Percentiles rank a stretch among this genome's conserved stretches.
These are phyloP conservation scores for Botrytis tulipae DNA, from an alignment of 2,329 filamentous ascomycete genomes.

Conservation along the genomic window DNA sequence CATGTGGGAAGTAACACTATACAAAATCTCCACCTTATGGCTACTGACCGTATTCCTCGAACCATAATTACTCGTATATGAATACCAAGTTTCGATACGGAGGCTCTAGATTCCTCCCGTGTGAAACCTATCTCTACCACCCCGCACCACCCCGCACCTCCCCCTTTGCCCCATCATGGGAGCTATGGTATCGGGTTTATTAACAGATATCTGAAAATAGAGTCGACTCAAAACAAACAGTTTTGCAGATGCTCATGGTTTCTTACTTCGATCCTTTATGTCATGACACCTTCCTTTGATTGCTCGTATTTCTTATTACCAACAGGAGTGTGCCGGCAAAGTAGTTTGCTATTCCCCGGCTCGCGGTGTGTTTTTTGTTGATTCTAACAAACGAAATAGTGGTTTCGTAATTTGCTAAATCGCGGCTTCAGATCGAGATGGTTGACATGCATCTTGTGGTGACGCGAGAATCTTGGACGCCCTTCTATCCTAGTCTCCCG, in stretches of 20 bases:
- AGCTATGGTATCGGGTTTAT: neutral
- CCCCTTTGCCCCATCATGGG: neutral
- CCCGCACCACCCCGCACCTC: neutral
- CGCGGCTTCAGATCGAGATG: neutral
- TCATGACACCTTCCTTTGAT: neutral
- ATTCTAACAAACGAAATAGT: neutral
- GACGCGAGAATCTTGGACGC: neutral
- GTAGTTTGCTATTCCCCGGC: neutral
- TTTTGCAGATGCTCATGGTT: neutral
- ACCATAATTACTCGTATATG: neutral
- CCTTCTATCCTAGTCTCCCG: neutral
- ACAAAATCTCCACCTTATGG: neutral
- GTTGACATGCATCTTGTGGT: conserved; percentile 12
- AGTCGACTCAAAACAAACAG: neutral
- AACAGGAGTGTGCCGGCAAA: neutral
- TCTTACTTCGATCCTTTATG: neutral
- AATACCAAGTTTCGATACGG: neutral
- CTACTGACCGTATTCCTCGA: neutral
- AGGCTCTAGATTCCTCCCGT: neutral
- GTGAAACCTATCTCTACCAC: neutral
- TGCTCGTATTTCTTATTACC: neutral
- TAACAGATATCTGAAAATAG: neutral
- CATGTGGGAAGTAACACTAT: conserved; percentile 15
- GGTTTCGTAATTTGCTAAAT: neutral
- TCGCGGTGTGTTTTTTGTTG: neutral